Base-by-base conservation (phyloP, 805 yeast species). In the Sugiyamaella mastotermitis region DNA sequence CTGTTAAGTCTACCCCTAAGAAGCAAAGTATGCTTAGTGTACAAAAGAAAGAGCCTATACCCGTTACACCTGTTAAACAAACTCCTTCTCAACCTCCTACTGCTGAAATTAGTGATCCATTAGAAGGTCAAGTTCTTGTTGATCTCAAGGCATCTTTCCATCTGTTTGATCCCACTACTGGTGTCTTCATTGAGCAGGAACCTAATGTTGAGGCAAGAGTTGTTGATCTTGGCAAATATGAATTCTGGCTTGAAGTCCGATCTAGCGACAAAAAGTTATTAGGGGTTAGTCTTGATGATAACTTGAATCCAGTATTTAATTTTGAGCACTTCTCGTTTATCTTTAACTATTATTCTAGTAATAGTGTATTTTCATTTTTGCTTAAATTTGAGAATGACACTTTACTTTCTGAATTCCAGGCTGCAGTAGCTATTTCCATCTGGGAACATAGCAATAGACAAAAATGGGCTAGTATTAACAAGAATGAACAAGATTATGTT, bases 261-360 rank as follows among this genome's bases (percentile, higher is more conserved):
- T 54, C 58, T 4, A 41, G 52, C 1, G 48, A 48, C 2, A 50
- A 53, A 3, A 48, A 56, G 2, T 38, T 63, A 15, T 42, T 76
- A 4, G 73, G 71, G 1, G 56, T 68, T 3, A 55, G 54, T 3
- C 55, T 81, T 16, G 54, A 64, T 8, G 67, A 73, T 9, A 67
- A 69, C 20, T 62, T 85, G 59, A 78, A 72, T 51, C 85, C 92
- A 1, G 66, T 72, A n/a, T 79, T 83, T 54, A 76, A 79, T 52
- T 69, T 65, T 44, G 76, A 71, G 42, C 61, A 70, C 22, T 47
- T 57, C 10, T 69, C 83, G 1, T 81, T 86, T 48, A 70, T 81
- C 10, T 86, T 84, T 69, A 81, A 83, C 55, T 68, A 73, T 45
- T 62, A 59, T 19, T 48, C 61, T 3, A 68, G 57, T 4, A 57